phyloP scores from a whole-genome alignment of 176 grass and related monocot species.

The Musa beccarii region DNA sequence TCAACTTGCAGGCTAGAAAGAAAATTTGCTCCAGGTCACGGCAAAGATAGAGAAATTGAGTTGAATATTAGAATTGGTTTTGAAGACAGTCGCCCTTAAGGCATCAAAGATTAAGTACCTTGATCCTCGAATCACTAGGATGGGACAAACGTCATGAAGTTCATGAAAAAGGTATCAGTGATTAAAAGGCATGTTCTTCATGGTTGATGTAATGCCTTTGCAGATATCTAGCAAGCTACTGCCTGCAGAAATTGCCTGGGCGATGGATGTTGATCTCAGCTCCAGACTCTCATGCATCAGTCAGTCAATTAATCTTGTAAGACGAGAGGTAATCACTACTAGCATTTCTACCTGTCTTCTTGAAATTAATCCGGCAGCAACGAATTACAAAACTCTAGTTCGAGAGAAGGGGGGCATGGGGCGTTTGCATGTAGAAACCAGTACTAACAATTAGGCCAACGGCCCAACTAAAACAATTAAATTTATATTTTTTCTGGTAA shows the following conservation, averaged over 20 bases:
- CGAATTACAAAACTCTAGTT: no score
- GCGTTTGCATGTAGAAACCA: no score
- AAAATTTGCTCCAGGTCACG: slow-evolving; percentile 49
- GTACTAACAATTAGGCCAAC: no score
- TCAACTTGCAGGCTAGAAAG: slow-evolving; percentile 67
- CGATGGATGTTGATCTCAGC: slow-evolving; percentile 71
- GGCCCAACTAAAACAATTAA: no score
- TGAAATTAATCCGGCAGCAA: no score
- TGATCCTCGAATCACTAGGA: slow-evolving; percentile 88
- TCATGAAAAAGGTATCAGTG: slow-evolving; percentile 70
- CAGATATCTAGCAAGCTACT: slow-evolving; percentile 97
- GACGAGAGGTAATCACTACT: no score
- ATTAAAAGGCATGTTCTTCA: no score
- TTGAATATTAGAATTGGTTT: slow-evolving; percentile 64
- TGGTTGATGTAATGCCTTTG: no score
- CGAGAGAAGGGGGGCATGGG: no score
- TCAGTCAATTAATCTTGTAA: no score
- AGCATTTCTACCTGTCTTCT: no score
- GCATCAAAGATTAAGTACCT: slow-evolving; percentile 98
- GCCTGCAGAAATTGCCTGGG: slow-evolving; percentile 73
- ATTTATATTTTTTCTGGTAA: no score
- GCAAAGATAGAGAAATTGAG: slow-evolving; percentile 85
- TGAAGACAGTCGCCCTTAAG: slow-evolving; percentile 79
- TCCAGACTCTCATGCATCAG: slow-evolving; percentile 69
- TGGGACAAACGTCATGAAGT: slow-evolving; percentile 99